These are phyloP conservation scores for Starmerella lactis-condensi DNA, from an alignment of 805 yeast genomes.

Conservation along the genomic window DNA sequence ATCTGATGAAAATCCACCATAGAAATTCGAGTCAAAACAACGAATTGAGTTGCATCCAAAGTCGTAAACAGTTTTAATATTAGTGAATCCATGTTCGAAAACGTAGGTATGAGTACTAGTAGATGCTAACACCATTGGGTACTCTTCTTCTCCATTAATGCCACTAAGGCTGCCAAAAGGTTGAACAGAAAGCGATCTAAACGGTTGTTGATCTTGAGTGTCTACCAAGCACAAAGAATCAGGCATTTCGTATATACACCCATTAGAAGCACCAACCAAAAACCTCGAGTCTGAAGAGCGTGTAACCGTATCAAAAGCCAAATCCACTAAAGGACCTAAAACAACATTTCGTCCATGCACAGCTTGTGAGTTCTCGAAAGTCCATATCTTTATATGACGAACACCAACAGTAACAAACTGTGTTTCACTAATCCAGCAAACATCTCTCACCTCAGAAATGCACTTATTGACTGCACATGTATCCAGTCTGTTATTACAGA, in stretches of 20 bases:
- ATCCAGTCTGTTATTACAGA: conserved; percentile 20
- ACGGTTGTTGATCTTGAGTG: neutral
- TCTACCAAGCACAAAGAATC: conserved; percentile 2
- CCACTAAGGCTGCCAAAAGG: conserved; percentile 1
- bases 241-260: conserved; percentile 10
- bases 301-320: conserved; percentile 30
- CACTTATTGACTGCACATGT: conserved; percentile 42
- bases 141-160: too few relatives aligned
- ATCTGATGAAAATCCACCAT: too few relatives aligned
- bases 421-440: conserved; percentile 36
- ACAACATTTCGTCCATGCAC: conserved; percentile 44
- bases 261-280: conserved; percentile 11
- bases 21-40: too few relatives aligned
- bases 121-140: too few relatives aligned
- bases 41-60: too few relatives aligned
- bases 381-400: conserved; percentile 48
- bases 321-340: conserved; percentile 31
- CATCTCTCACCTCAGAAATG: conserved; percentile 36
- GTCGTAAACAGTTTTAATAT: too few relatives aligned
- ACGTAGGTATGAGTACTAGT: too few relatives aligned
- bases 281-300: conserved; percentile 20
- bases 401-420: conserved; percentile 40
- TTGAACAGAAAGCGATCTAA: neutral
- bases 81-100: too few relatives aligned
- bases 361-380: conserved; percentile 20